Percentiles rank a stretch among this genome's conserved stretches.
phyloP scores from a whole-genome alignment of 805 yeast species.

The Candida vaughaniae region DNA sequence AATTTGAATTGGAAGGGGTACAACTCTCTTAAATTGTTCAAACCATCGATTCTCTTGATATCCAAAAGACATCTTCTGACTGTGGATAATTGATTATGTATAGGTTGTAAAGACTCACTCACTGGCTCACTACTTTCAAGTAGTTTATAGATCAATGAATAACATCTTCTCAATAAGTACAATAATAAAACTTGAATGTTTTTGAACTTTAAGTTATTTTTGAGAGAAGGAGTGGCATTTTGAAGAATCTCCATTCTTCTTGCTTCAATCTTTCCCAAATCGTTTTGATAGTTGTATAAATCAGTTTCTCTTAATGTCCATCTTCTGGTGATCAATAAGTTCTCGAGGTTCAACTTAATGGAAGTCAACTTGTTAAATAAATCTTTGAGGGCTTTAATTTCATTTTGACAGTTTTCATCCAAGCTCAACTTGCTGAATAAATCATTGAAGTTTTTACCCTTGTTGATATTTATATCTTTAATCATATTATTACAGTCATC shows the following conservation, averaged over 20 bases:
- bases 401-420: slow-evolving; percentile 29
- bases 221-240: slow-evolving; percentile 8
- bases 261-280: slow-evolving; percentile 71
- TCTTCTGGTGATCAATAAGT: slow-evolving; percentile 84
- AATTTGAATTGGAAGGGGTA: slow-evolving; percentile 96
- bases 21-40: slow-evolving; percentile 80
- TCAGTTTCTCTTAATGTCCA: slow-evolving; percentile 99
- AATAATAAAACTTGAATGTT: slow-evolving; percentile 50
- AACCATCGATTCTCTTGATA: slow-evolving; percentile 89
- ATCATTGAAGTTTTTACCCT: slow-evolving; percentile 19
- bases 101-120: slow-evolving; percentile 86
- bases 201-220: slow-evolving; percentile 26
- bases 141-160: slow-evolving; percentile 84
- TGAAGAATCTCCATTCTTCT: slow-evolving; percentile 47
- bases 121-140: slow-evolving; percentile 94
- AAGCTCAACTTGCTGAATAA: slow-evolving; percentile 17
- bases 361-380: slow-evolving; percentile 63
- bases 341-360: slow-evolving; percentile 74
- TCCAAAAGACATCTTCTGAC: slow-evolving; percentile 88
- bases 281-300: slow-evolving; percentile 76
- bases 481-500: slow-evolving; percentile 82
- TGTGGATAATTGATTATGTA: slow-evolving; percentile 90
- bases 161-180: slow-evolving; percentile 84
- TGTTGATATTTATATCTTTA: slow-evolving; percentile 59
- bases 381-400: slow-evolving; percentile 15